phyloP scores from a whole-genome alignment of 2,329 filamentous ascomycete species.

The Stemphylium beticola region DNA sequence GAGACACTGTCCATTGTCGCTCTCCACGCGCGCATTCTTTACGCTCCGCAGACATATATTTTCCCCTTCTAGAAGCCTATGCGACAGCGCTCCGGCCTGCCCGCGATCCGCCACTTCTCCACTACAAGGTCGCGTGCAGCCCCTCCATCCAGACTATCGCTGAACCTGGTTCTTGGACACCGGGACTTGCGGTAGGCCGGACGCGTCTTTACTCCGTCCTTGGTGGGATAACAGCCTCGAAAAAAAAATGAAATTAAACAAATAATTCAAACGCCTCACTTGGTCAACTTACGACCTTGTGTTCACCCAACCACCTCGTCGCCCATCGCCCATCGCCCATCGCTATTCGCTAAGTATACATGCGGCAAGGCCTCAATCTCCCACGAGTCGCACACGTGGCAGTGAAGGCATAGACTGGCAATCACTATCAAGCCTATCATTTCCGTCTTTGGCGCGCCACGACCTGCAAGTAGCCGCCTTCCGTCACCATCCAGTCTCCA shows the following conservation, averaged over 20 bases:
- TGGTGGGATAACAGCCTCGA: too few species aligned
- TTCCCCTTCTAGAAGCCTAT: slow-evolving; percentile 9
- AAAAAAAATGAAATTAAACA: too few species aligned
- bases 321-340: too few species aligned
- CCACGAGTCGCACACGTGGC: slow-evolving; percentile 22
- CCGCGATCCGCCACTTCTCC: slow-evolving; percentile 22
- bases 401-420: slow-evolving; percentile 8
- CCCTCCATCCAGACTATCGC: slow-evolving; percentile 11
- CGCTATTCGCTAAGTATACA: slow-evolving; percentile 3
- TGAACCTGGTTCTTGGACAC: slow-evolving; percentile 20
- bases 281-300: too few species aligned
- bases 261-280: too few species aligned
- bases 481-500: slow-evolving; percentile 31
- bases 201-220: background rate
- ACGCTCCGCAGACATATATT: background rate
- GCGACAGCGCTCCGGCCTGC: slow-evolving; percentile 21
- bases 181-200: background rate
- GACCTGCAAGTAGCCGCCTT: slow-evolving; percentile 10
- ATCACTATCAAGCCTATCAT: slow-evolving; percentile 4
- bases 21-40: background rate
- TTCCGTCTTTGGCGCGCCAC: slow-evolving; percentile 19
- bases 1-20: background rate
- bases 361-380: slow-evolving; percentile 1
- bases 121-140: slow-evolving; percentile 18
- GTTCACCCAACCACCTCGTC: too few species aligned